phyloP scores from a whole-genome alignment of 2,329 filamentous ascomycete genomes.

The Colletotrichum liriopes region DNA sequence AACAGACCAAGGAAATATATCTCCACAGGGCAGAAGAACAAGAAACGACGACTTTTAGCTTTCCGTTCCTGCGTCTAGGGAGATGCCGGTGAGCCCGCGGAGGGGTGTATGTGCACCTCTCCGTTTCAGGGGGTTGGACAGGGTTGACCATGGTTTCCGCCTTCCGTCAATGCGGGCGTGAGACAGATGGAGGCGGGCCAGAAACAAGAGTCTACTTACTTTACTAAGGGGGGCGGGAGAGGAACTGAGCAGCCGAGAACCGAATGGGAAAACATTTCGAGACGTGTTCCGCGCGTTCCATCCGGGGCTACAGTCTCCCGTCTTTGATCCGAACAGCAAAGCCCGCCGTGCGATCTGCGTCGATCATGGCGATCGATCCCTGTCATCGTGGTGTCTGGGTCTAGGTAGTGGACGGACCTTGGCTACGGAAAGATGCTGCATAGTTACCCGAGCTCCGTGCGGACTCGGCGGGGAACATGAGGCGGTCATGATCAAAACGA shows the following conservation, averaged over 20 bases:
- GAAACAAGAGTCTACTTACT: not conserved
- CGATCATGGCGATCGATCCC: slow-evolving; percentile 8
- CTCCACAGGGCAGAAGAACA: slow-evolving; percentile 9
- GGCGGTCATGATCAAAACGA: not conserved
- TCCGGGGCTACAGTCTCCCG: slow-evolving; percentile 20
- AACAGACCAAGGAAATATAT: slow-evolving; percentile 1
- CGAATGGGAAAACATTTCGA: slow-evolving; percentile 6
- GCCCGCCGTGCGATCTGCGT: slow-evolving; percentile 12
- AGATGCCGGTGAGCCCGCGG: slow-evolving; percentile 4
- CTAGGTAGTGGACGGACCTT: not conserved
- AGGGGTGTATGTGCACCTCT: not conserved
- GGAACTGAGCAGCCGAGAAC: not conserved
- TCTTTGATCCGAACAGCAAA: slow-evolving; percentile 4
- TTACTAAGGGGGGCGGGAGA: too few species aligned
- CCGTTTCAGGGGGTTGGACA: slow-evolving; percentile 27
- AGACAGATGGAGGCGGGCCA: not conserved
- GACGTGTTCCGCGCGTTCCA: slow-evolving; percentile 25
- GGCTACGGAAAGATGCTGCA: not conserved
- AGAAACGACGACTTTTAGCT: too few species aligned
- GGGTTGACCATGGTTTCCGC: slow-evolving; percentile 5
- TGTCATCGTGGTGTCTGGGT: not conserved
- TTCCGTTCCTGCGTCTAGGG: not conserved
- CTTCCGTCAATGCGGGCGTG: slow-evolving; percentile 27
- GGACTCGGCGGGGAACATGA: not conserved
- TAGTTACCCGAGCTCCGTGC: not conserved